Evolutionary conservation across 345 rosid genomes (phyloP).

Genomic region (Combretum micranthum): DNA sequence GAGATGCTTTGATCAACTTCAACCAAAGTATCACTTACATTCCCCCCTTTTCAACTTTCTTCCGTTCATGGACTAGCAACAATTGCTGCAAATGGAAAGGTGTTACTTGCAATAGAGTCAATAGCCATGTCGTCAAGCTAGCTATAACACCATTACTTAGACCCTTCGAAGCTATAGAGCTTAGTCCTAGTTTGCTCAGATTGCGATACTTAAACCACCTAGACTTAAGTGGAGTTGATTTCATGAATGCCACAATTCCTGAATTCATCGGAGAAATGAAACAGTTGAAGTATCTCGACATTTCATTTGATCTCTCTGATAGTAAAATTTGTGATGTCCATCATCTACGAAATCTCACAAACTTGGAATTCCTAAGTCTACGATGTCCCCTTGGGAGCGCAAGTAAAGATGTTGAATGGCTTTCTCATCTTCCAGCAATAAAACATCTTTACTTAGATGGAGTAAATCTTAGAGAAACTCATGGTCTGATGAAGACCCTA

Average conservation of each 20-base stretch:
- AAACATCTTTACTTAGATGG: not conserved
- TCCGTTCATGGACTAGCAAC: not conserved
- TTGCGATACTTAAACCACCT: not conserved
- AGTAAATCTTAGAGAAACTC: not conserved
- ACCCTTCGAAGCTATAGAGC: not conserved
- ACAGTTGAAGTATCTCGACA: constrained; percentile 5
- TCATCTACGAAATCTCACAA: too few species aligned
- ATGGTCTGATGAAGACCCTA: constrained; percentile 3
- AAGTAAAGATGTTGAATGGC: not conserved
- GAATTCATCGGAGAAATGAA: constrained; percentile 3
- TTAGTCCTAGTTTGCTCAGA: constrained; percentile 3
- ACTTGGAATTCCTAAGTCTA: too few species aligned
- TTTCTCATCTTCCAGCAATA: constrained; percentile 4
- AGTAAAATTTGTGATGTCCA: too few species aligned
- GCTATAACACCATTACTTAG: not conserved
- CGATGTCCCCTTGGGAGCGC: not conserved
- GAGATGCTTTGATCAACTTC: not conserved
- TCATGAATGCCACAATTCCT: not conserved
- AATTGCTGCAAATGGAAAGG: constrained; percentile 7
- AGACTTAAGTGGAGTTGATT: not conserved
- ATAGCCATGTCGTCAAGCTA: constrained; percentile 8
- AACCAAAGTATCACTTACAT: not conserved
- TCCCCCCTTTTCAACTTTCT: not conserved
- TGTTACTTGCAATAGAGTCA: not conserved
- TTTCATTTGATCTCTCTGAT: not conserved